A percentile compares a stretch with the other conserved stretches of the same genome.
Evolutionary conservation across 768 basidiomycete species (phyloP).

Genomic region (Naematelia aurantialba): DNA sequence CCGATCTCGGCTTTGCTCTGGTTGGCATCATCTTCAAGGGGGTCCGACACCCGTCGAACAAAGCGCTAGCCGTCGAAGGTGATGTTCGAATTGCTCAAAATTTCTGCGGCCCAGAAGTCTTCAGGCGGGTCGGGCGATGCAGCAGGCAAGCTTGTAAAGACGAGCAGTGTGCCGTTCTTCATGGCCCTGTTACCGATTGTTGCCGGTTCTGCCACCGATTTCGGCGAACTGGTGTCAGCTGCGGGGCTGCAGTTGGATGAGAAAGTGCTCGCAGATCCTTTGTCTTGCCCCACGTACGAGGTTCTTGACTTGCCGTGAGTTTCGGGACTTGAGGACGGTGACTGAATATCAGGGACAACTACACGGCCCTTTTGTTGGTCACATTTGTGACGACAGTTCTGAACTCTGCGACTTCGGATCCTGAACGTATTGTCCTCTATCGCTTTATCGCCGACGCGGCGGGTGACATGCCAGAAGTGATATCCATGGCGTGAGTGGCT

Average conservation of each 20-base stretch:
- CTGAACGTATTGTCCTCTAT: constrained; percentile 77
- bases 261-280: constrained; percentile 10
- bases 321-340: background rate
- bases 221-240: constrained; percentile 63
- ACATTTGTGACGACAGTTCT: constrained; percentile 75
- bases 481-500: constrained; percentile 66
- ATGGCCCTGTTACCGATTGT: constrained; percentile 33
- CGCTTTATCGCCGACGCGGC: constrained; percentile 70
- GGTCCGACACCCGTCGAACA: constrained; percentile 65
- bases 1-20: constrained; percentile 74
- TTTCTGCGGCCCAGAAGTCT: constrained; percentile 7
- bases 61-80: constrained; percentile 49
- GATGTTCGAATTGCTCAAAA: constrained; percentile 60
- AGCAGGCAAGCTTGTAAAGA: constrained; percentile 1
- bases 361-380: constrained; percentile 66
- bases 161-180: constrained; percentile 32
- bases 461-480: constrained; percentile 64
- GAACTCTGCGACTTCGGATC: constrained; percentile 67
- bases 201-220: constrained; percentile 51
- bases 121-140: constrained; percentile 11
- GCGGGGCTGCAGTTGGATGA: constrained; percentile 57
- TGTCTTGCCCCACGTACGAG: constrained; percentile 15
- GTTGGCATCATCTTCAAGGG: constrained; percentile 84
- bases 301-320: constrained; percentile 39
- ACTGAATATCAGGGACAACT: constrained; percentile 53